Base-by-base conservation (phyloP, 202 grass and related monocot species). In the Setaria viridis region DNA sequence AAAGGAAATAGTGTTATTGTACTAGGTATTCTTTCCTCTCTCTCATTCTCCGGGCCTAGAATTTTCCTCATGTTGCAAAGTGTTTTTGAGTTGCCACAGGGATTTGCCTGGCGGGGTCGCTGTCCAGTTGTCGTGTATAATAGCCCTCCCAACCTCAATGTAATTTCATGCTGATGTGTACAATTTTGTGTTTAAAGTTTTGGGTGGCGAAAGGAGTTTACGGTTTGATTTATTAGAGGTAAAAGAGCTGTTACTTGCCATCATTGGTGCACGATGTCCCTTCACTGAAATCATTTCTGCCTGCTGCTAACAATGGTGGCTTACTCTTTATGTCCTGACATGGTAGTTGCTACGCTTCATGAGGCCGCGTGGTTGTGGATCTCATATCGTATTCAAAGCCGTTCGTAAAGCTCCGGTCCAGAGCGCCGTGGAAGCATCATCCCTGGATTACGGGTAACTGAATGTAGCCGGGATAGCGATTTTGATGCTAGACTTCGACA, bases 1-100 rank as follows among this genome's bases (percentile, higher is more conserved):
- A 86, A 86, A 92, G 80, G 81, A n/a, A 88, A 92, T 92, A 95
- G 88, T 66, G 78, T 76, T 89, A 88, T 86, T 95, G 86, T 95
- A 90, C 59, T 92, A 95, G 93, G 83, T 92, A 92, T 92, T 95
- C 80, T 92, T 95, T 88, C 76, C 80, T 62, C 67, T 35, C 67
- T 35, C 70, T 85, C 72, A 70, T 78, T 60, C 62, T 19, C 45
- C 56, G 63, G 79, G 33, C 81, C 68, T 85, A 88, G 89, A 80
- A 84, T 87, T 92, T 82, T 86, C 59, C 43, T 90, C 80, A 88
- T 92, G 88, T 90, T 88, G 82, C 85, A 82, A 80, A 74, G 73
- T 81, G 78, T 82, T 92, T 69, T 83, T 94, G 84, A 87, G 60
- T 80, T 75, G 62, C 76, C 56, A 63, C 62, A 85, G 70, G 85